Conservation (phyloP, 1,139 yeast species). For the Arxiozyma heterogenica region DNA sequence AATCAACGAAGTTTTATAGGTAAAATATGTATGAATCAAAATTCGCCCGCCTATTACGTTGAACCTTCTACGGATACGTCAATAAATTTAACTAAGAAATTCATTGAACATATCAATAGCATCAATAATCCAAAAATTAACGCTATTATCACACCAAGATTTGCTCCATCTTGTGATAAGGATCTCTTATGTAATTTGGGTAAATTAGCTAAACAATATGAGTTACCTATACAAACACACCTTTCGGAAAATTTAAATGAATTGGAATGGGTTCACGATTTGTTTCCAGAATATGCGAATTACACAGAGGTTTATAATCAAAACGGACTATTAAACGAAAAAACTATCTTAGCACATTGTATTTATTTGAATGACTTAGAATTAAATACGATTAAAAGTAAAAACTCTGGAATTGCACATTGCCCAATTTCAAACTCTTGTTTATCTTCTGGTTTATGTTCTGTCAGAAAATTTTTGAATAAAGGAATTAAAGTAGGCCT, state of each 20-base stretch:
- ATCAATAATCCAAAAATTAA: slow-evolving; percentile 45
- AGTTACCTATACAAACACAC: slow-evolving; percentile 81
- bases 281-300: slow-evolving; percentile 61
- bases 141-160: slow-evolving; percentile 85
- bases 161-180: slow-evolving; percentile 81
- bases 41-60: slow-evolving; percentile 58
- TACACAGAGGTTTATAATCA: slow-evolving; percentile 75
- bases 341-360: slow-evolving; percentile 85
- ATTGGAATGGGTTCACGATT: slow-evolving; percentile 59
- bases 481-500: slow-evolving; percentile 67
- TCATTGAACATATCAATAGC: slow-evolving; percentile 45
- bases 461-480: slow-evolving; percentile 60
- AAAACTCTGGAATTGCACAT: slow-evolving; percentile 71
- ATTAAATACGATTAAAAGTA: slow-evolving; percentile 43
- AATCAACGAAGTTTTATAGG: slow-evolving; percentile 92
- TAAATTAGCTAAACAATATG: slow-evolving; percentile 38
- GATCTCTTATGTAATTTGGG: slow-evolving; percentile 59
- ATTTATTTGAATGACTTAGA: slow-evolving; percentile 65
- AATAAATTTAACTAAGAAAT: slow-evolving; percentile 44
- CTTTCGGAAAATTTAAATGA: slow-evolving; percentile 72
- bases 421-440: slow-evolving; percentile 91
- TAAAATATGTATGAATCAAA: slow-evolving; percentile 81
- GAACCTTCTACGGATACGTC: slow-evolving; percentile 53
- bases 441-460: slow-evolving; percentile 85
- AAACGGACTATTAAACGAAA: slow-evolving; percentile 47